Conservation (phyloP, 2,329 filamentous ascomycete genomes). For the Cladosporium sp. region DNA sequence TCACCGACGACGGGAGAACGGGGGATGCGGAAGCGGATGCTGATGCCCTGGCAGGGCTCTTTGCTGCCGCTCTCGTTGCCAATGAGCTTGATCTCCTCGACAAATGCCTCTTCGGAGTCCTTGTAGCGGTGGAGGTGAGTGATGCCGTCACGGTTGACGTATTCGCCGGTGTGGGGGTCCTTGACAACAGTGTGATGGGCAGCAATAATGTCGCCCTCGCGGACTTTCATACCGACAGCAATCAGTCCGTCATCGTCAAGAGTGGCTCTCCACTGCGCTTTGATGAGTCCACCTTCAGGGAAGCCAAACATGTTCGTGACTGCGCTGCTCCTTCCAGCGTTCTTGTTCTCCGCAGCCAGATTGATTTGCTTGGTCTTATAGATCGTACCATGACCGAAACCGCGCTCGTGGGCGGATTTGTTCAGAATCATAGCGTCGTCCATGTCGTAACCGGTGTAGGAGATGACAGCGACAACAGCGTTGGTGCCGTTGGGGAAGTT, state of each 20-base stretch:
- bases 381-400: slow-evolving; percentile 91
- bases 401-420: slow-evolving; percentile 92
- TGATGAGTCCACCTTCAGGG: slow-evolving; percentile 69
- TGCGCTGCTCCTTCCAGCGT: slow-evolving; percentile 45
- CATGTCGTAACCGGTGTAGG: slow-evolving; percentile 99
- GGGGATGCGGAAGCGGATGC: slow-evolving; percentile 87
- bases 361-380: slow-evolving; percentile 96
- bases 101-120: slow-evolving; percentile 78
- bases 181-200: slow-evolving; percentile 85
- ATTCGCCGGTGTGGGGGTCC: slow-evolving; percentile 65
- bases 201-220: slow-evolving; percentile 77
- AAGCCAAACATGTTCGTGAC: slow-evolving; percentile 87
- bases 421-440: slow-evolving; percentile 99
- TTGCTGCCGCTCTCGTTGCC: slow-evolving; percentile 78
- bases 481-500: slow-evolving; percentile 98
- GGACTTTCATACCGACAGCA: slow-evolving; percentile 69
- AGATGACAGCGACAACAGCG: slow-evolving; percentile 93
- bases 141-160: slow-evolving; percentile 78
- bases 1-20: slow-evolving; percentile 91
- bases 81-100: slow-evolving; percentile 89
- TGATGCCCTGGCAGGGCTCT: slow-evolving; percentile 81
- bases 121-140: slow-evolving; percentile 94
- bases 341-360: slow-evolving; percentile 67
- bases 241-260: slow-evolving; percentile 88
- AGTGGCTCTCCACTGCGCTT: slow-evolving; percentile 62